Evolutionary conservation across 2,329 filamentous ascomycete species (phyloP), one percentile per base, ranked within the genome.

Genomic region (Fusarium pseudograminearum): DNA sequence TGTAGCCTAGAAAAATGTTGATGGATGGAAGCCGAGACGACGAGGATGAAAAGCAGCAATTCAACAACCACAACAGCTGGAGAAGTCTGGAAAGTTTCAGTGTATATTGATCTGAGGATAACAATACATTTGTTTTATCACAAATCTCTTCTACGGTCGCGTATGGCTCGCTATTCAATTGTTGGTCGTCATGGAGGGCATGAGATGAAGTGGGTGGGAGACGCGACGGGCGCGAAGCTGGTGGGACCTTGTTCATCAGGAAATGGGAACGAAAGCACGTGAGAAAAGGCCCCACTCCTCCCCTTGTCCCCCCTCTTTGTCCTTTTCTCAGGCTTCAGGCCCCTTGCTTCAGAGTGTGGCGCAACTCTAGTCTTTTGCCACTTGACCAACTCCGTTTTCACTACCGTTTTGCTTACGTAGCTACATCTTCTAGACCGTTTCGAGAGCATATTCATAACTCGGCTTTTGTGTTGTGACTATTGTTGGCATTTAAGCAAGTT

Each of bases 181-280:
- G 20, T 48, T 53, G 24, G 48, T 56, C 61, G 69, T 78, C 64
- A 63, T 76, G 77, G 79, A 77, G 80, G 80, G 78, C 72, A 77
- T 78, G 76, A 73, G 72, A 76, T 78, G 78, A 80, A 71, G 79
- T 80, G 75, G 76, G 73, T 71, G 79, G 79, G 76, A 80, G 79
- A 82, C 82, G 81, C 81, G 82, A 80, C 78, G 76, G 78, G 76
- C 79, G 79, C 79, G 79, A 77, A 77, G 65, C 76, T 78, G 74
- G 78, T 75, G 77, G 76, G 73, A 72, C 76, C 67, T 56, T 56
- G 73, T 57, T 70, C 69, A 65, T 74, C 79, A 77, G 80, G 79
- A 82, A 75, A 75, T 78, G 75, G 73, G 74, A 81, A 78, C 81
- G 81, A 80, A 80, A 78, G 76, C 81, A 83, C 81, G 81, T 83